These are phyloP conservation scores for Amborella trichopoda DNA, from an alignment of 164 flowering plant genomes.

Conservation along the genomic window DNA sequence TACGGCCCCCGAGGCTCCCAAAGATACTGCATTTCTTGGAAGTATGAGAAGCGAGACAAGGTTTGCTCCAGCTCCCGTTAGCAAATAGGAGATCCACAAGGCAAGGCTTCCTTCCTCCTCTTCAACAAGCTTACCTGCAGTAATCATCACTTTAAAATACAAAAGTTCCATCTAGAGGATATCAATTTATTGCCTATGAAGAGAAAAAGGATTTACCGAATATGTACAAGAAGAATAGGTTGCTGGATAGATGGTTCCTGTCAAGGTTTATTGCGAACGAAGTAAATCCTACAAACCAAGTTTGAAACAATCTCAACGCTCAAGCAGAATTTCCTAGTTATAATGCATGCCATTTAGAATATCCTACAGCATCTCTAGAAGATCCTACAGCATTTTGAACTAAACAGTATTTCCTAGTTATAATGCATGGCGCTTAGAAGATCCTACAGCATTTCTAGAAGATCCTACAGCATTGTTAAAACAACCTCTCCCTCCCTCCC, in stretches of 20 bases:
- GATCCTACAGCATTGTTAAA: too few species aligned
- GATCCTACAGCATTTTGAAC: too few species aligned
- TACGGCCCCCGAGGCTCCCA: slow-evolving; percentile 98
- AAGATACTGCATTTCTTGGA: slow-evolving; percentile 86
- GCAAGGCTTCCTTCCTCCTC: slow-evolving; percentile 96
- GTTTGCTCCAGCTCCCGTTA: slow-evolving; percentile 95
- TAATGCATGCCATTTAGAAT: background rate
- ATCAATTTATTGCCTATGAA: slow-evolving; percentile 1
- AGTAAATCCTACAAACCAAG: slow-evolving; percentile 2
- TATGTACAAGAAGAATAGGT: slow-evolving; percentile 91
- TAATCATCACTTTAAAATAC: background rate
- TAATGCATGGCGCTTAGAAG: background rate
- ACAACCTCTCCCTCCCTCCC: too few species aligned
- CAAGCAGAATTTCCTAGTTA: background rate
- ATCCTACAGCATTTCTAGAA: too few species aligned
- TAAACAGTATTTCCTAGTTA: background rate
- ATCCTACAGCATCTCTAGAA: too few species aligned
- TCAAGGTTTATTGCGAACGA: slow-evolving; percentile 6
- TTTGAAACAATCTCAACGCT: background rate
- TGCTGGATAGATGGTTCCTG: slow-evolving; percentile 99
- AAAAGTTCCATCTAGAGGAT: background rate
- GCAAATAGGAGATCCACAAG: slow-evolving; percentile 77
- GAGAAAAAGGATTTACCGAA: slow-evolving; percentile 48
- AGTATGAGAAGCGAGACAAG: slow-evolving; percentile 90
- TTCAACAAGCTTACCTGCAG: slow-evolving; percentile 90